phyloP scores from a whole-genome alignment of 164 flowering plant species.

The Nymphaea thermarum region DNA sequence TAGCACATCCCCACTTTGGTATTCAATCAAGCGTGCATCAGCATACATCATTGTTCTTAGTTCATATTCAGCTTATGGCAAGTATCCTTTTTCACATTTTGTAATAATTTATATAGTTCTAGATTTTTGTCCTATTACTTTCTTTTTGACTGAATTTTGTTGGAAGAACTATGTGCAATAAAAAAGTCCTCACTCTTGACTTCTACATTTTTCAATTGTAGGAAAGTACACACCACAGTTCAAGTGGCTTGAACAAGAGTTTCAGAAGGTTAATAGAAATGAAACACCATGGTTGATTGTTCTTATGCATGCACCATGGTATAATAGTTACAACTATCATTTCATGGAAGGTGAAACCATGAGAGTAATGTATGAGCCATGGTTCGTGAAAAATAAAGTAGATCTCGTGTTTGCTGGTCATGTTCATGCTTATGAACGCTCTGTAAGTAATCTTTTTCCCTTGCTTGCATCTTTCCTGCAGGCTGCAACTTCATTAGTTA shows the following conservation, averaged over 20 bases:
- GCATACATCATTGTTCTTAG: constrained; percentile 29
- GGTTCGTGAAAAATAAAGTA: constrained; percentile 50
- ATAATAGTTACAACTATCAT: constrained; percentile 36
- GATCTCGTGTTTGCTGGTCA: constrained; percentile 51
- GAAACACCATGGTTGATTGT: constrained; percentile 47
- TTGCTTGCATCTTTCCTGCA: neutral
- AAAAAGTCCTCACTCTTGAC: neutral
- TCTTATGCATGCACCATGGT: constrained; percentile 32
- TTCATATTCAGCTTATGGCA: constrained; percentile 29
- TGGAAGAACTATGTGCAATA: no score
- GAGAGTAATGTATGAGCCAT: constrained; percentile 46
- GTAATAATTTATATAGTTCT: neutral
- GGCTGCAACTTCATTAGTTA: neutral
- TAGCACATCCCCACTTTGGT: constrained; percentile 26
- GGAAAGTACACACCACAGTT: constrained; percentile 34
- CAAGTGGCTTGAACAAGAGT: constrained; percentile 29
- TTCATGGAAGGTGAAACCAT: constrained; percentile 59
- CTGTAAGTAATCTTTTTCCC: constrained; percentile 20
- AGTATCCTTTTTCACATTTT: neutral
- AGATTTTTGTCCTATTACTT: neutral
- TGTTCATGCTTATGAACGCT: constrained; percentile 51
- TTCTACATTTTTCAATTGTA: neutral
- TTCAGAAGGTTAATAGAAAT: constrained; percentile 23
- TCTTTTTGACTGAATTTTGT: neutral
- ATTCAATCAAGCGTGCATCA: constrained; percentile 28